Percentiles rank a stretch among this genome's conserved stretches.
Evolutionary conservation across 176 grass and related monocot species (phyloP).

Genomic region (Poa pratensis): DNA sequence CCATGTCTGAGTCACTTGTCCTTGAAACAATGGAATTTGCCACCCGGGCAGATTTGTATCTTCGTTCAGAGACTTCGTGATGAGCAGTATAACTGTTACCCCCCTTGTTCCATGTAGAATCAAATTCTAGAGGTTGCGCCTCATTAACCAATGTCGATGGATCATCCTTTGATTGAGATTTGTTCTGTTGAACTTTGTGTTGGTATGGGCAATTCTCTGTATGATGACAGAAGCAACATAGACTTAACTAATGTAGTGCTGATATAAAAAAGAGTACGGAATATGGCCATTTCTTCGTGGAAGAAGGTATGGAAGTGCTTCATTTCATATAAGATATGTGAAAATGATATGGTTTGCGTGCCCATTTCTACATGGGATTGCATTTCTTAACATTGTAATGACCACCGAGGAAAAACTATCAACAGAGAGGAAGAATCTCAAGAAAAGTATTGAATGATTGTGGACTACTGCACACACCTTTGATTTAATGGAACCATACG

Average conservation of each 20-base stretch:
- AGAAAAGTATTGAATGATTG: not conserved
- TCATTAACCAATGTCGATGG: constrained; percentile 15
- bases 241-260: constrained; percentile 1
- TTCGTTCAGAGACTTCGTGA: constrained; percentile 31
- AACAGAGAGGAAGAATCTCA: not conserved
- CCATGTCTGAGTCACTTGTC: constrained; percentile 47
- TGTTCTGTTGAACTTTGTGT: constrained; percentile 34
- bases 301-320: not conserved
- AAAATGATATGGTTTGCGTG: not conserved
- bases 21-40: constrained; percentile 45
- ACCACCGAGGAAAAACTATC: not conserved
- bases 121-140: constrained; percentile 40
- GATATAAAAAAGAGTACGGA: not conserved
- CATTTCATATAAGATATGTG: not conserved
- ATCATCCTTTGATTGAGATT: constrained; percentile 45
- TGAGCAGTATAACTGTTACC: constrained; percentile 27
- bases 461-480: constrained; percentile 42
- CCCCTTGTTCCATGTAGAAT: constrained; percentile 37
- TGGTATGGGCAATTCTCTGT: constrained; percentile 47
- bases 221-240: not conserved
- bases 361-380: not conserved
- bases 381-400: not conserved
- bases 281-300: not conserved
- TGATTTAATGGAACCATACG: constrained; percentile 33
- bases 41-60: constrained; percentile 47